Evolutionary conservation across 2,329 filamentous ascomycete species (phyloP).

Genomic region (Tolypocladium guangdongense): DNA sequence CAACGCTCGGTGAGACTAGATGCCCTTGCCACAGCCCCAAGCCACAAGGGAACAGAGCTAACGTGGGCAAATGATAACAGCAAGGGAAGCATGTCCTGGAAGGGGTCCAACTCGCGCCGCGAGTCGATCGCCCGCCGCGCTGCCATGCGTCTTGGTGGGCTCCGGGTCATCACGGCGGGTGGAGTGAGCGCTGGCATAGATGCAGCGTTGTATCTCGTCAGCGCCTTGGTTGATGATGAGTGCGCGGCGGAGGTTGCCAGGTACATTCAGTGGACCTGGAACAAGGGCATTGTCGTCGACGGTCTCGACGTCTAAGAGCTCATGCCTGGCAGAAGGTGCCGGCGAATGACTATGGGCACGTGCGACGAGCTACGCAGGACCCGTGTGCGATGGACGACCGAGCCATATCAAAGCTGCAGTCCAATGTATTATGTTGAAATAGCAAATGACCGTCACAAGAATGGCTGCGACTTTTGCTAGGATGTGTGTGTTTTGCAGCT

Average conservation of each 20-base stretch:
- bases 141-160: constrained; percentile 58
- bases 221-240: constrained; percentile 68
- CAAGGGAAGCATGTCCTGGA: constrained; percentile 78
- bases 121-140: constrained; percentile 73
- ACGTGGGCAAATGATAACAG: constrained; percentile 23
- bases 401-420: not conserved
- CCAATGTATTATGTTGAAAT: not conserved
- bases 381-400: not conserved
- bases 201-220: constrained; percentile 75
- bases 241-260: constrained; percentile 65
- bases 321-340: constrained; percentile 15
- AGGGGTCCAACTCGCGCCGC: constrained; percentile 60
- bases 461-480: not conserved
- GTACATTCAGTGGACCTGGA: constrained; percentile 72
- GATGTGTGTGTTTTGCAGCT: too few relatives aligned
- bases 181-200: constrained; percentile 73
- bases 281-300: constrained; percentile 75
- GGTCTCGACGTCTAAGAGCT: constrained; percentile 63
- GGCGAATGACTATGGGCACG: constrained; percentile 4
- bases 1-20: constrained; percentile 42
- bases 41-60: not conserved
- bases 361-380: not conserved
- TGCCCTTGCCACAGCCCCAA: not conserved
- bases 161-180: constrained; percentile 68
- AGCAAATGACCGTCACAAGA: not conserved